Evolutionary conservation across 805 yeast species (phyloP).

Genomic region (Metschnikowia shivogae): DNA sequence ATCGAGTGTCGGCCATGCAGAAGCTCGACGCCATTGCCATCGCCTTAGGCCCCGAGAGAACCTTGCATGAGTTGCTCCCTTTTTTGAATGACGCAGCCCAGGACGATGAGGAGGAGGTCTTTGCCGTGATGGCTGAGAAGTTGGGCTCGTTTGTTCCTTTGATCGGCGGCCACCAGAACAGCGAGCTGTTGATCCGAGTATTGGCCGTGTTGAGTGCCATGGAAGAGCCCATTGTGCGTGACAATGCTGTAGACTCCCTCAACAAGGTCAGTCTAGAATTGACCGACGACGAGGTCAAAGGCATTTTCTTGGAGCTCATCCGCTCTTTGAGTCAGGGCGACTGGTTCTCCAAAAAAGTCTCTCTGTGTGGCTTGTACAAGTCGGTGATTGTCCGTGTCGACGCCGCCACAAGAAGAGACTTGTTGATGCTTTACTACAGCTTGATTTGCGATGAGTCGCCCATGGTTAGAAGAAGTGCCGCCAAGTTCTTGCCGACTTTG

Average conservation of each 20-base stretch:
- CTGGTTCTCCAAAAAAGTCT: slow-evolving; percentile 92
- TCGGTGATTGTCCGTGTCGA: slow-evolving; percentile 60
- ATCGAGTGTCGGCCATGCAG: slow-evolving; percentile 92
- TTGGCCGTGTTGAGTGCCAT: slow-evolving; percentile 83
- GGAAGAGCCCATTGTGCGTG: slow-evolving; percentile 95
- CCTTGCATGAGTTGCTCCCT: slow-evolving; percentile 84
- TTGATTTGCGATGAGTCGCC: slow-evolving; percentile 90
- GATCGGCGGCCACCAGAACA: slow-evolving; percentile 71
- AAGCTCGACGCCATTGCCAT: slow-evolving; percentile 90
- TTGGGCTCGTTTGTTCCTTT: slow-evolving; percentile 82
- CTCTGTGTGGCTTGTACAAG: slow-evolving; percentile 85
- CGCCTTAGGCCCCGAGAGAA: slow-evolving; percentile 91
- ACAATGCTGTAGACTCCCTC: slow-evolving; percentile 85
- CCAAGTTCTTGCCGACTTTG: slow-evolving; percentile 71
- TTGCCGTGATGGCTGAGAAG: slow-evolving; percentile 89
- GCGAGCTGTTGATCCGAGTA: slow-evolving; percentile 53
- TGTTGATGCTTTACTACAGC: slow-evolving; percentile 64
- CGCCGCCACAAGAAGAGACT: slow-evolving; percentile 50
- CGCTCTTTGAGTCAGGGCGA: slow-evolving; percentile 77
- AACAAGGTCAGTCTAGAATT: slow-evolving; percentile 65
- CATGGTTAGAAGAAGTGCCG: slow-evolving; percentile 96
- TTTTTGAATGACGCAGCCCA: slow-evolving; percentile 85
- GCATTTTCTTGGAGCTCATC: slow-evolving; percentile 70
- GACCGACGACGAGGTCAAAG: slow-evolving; percentile 57
- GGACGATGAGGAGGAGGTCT: slow-evolving; percentile 98